Evolutionary conservation across 2,329 filamentous ascomycete genomes (phyloP).

Genomic region (Fusarium sp.): DNA sequence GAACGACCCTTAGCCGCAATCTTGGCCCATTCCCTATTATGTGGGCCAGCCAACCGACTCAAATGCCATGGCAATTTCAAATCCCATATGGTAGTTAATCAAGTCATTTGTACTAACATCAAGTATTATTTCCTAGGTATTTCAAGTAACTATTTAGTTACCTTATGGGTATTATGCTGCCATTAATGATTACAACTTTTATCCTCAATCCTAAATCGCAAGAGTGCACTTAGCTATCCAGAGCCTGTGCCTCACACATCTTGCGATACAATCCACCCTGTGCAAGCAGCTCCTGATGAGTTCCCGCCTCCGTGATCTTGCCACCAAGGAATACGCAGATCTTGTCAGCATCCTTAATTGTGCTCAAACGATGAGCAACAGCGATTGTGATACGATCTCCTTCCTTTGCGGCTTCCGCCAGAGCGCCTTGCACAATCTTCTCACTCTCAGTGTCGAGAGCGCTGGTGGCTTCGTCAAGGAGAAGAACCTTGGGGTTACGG

Average conservation of each 20-base stretch:
- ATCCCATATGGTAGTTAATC: not conserved
- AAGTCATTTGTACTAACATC: slow-evolving; percentile 1
- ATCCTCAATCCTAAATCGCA: not conserved
- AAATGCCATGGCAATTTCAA: slow-evolving; percentile 4
- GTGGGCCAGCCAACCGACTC: not conserved
- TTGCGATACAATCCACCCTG: slow-evolving; percentile 63
- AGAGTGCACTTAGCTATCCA: slow-evolving; percentile 47
- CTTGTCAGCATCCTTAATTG: slow-evolving; percentile 81
- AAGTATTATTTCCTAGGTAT: slow-evolving; percentile 1
- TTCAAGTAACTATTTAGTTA: not conserved
- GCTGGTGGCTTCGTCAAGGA: slow-evolving; percentile 49
- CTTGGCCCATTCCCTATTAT: slow-evolving; percentile 24
- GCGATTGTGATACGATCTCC: slow-evolving; percentile 63
- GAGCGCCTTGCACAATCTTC: slow-evolving; percentile 78
- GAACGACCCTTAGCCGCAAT: not conserved
- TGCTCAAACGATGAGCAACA: slow-evolving; percentile 93
- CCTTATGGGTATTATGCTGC: slow-evolving; percentile 28
- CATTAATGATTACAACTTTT: slow-evolving; percentile 30
- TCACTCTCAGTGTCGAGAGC: slow-evolving; percentile 50
- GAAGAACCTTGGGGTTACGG: slow-evolving; percentile 45
- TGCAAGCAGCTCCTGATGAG: slow-evolving; percentile 68
- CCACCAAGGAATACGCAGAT: slow-evolving; percentile 75
- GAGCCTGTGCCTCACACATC: slow-evolving; percentile 62
- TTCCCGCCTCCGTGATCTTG: slow-evolving; percentile 70
- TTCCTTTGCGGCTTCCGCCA: slow-evolving; percentile 80